These are phyloP conservation scores for Eimeria brunetti DNA, from an alignment of 169 alveolate species.

Conservation along the genomic window DNA sequence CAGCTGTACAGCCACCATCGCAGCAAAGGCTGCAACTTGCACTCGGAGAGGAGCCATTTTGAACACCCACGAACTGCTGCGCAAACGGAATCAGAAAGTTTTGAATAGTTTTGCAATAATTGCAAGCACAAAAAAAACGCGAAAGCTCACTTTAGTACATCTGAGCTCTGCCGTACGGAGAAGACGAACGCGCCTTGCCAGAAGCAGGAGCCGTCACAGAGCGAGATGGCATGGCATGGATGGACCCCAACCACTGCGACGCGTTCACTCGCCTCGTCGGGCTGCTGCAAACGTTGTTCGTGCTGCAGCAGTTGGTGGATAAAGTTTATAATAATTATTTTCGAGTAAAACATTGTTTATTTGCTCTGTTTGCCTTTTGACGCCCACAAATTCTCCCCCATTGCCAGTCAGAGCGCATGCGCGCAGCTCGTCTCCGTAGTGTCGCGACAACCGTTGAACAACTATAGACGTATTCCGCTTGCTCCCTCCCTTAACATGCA, in stretches of 20 bases:
- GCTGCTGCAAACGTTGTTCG: background rate
- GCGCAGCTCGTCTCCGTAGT: background rate
- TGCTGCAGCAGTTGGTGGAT: background rate
- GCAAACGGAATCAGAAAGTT: background rate
- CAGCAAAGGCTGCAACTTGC: slow-evolving; percentile 43
- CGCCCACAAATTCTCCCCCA: background rate
- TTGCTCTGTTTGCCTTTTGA: background rate
- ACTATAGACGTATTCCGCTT: background rate
- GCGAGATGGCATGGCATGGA: background rate
- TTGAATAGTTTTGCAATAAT: background rate
- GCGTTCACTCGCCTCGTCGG: background rate
- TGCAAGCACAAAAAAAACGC: background rate
- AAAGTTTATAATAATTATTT: background rate
- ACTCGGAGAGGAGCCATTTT: slow-evolving; percentile 55
- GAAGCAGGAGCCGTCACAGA: background rate
- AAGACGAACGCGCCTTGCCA: background rate
- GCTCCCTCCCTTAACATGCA: background rate
- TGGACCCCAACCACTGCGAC: slow-evolving; percentile 38
- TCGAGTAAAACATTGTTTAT: background rate
- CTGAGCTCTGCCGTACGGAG: background rate
- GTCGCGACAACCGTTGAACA: background rate
- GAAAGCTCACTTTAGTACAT: background rate
- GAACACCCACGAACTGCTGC: background rate
- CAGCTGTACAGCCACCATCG: slow-evolving; percentile 34
- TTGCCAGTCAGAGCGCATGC: background rate